Base-by-base conservation (phyloP, 441 rosid species). In the Pelargonium cotyledonis region DNA sequence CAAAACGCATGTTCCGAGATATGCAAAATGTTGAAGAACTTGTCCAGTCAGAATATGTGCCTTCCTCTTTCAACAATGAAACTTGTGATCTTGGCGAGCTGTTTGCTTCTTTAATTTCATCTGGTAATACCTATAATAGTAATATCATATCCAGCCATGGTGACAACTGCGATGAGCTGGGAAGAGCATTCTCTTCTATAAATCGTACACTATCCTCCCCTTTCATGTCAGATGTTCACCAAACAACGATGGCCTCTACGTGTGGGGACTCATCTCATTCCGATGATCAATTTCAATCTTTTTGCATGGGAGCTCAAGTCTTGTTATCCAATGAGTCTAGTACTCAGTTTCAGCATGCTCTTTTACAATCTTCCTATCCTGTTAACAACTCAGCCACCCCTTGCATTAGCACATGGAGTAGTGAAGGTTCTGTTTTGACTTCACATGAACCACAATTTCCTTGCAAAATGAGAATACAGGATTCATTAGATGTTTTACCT, bases 61-160 rank as follows among this genome's bases (percentile, higher is more conserved):
- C 85, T 26, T 80, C 80, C 23, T 79, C 84, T 29, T 73, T 77
- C 68, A 79, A 70, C 74, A 69, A 63, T 64, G 82, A 80, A 65
- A 68, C 76, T 9, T 67, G 76, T 68, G 88, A 85, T 67, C 80
- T 89, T 1, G 80, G 82, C 72, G 78, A 80, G 46, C 69, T 82
- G 79, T 88, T 88, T 75, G 85, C 85, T 73, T 88, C 92, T 66
- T 61, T 88, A 21, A 35, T 71, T 19, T 70, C 79, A 0, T 65
- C 73, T 18, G 79, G 67, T 51, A 76, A 68, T 66, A 26, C 51
- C 14, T 66, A 58, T 68, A 65, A 66, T 11, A 75, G 69, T 67
- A 82, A 77, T 78, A 80, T 80, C 61, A 76, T 76, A 38, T 70
- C 79, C 11, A 58, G 74, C 69, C 80, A 47, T 71, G 80, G 83